Evolutionary conservation across 768 basidiomycete genomes (phyloP).

Genomic region (Mycena rosella): DNA sequence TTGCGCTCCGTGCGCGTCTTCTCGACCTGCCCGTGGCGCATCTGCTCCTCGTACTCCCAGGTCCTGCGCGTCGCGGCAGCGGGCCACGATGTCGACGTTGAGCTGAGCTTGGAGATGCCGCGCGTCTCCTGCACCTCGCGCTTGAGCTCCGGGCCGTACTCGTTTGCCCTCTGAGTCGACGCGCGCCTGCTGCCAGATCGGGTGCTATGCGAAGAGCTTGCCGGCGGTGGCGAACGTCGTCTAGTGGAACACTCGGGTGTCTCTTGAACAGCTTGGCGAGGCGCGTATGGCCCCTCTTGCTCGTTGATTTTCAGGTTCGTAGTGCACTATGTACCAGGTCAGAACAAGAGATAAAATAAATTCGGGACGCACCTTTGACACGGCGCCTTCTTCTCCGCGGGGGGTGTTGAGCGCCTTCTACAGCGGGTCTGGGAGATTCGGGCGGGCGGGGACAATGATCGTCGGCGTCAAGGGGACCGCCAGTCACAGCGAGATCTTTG

Average conservation of each 20-base stretch:
- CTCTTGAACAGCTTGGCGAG: constrained; percentile 88
- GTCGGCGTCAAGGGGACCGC: constrained; percentile 68
- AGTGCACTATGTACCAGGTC: constrained; percentile 83
- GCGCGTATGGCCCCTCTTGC: constrained; percentile 85
- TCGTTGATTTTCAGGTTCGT: constrained; percentile 83
- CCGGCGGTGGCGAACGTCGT: constrained; percentile 93
- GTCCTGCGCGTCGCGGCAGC: constrained; percentile 89
- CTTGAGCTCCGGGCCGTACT: constrained; percentile 89
- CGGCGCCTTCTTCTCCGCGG: constrained; percentile 94
- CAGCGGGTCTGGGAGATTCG: constrained; percentile 90
- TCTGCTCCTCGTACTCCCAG: constrained; percentile 92
- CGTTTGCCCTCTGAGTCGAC: constrained; percentile 90
- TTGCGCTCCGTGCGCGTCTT: constrained; percentile 89
- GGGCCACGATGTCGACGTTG: constrained; percentile 92
- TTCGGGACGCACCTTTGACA: constrained; percentile 91
- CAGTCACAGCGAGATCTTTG: constrained; percentile 66
- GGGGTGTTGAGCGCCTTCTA: constrained; percentile 94
- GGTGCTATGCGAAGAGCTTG: constrained; percentile 86
- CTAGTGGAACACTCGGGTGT: constrained; percentile 92
- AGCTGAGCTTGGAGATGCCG: constrained; percentile 86
- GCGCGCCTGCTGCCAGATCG: constrained; percentile 91
- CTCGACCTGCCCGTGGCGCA: constrained; percentile 83
- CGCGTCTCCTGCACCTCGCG: constrained; percentile 91
- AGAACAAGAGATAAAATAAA: too few species aligned
- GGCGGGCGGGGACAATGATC: constrained; percentile 77